A percentile compares a stretch with the other conserved stretches of the same genome.
phyloP scores from a whole-genome alignment of 495 filamentous ascomycete species.

The Daldinia vernicosa region DNA sequence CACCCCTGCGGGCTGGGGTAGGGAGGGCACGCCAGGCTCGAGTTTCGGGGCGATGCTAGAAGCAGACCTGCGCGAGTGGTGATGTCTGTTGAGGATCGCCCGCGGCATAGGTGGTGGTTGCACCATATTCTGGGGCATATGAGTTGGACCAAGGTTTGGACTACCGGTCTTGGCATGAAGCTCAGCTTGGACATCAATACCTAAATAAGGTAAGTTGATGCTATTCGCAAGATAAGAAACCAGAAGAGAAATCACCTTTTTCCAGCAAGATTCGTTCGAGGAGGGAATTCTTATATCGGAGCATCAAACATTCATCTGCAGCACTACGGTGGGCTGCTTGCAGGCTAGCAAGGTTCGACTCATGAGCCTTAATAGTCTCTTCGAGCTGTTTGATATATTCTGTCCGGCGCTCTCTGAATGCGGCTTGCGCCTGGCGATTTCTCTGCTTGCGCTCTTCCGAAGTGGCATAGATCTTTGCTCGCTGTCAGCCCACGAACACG shows the following conservation, averaged over 20 bases:
- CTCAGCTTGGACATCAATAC: constrained; percentile 97
- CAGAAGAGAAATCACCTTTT: constrained; percentile 70
- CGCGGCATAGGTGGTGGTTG: constrained; percentile 76
- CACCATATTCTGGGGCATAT: constrained; percentile 68
- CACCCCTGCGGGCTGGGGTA: constrained; percentile 63
- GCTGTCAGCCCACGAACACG: constrained; percentile 43
- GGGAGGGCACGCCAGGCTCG: constrained; percentile 65
- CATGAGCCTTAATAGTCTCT: constrained; percentile 96
- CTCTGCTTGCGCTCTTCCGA: constrained; percentile 98
- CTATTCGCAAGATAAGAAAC: not conserved
- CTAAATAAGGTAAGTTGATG: constrained; percentile 53
- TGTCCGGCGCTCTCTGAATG: constrained; percentile 93
- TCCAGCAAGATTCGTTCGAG: constrained; percentile 94
- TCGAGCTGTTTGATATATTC: constrained; percentile 99
- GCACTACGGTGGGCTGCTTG: constrained; percentile 94
- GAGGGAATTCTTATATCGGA: constrained; percentile 97
- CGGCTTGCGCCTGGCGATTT: constrained; percentile 96
- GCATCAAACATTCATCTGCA: constrained; percentile 97
- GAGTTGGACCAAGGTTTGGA: constrained; percentile 70
- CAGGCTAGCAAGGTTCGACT: constrained; percentile 87
- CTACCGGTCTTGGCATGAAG: constrained; percentile 86
- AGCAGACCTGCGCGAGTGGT: constrained; percentile 72
- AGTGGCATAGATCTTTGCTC: constrained; percentile 85
- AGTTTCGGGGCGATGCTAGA: constrained; percentile 77
- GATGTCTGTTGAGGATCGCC: constrained; percentile 72